These are phyloP conservation scores for Colletotrichum caudatum DNA, from an alignment of 2,329 filamentous ascomycete species.

Conservation along the genomic window DNA sequence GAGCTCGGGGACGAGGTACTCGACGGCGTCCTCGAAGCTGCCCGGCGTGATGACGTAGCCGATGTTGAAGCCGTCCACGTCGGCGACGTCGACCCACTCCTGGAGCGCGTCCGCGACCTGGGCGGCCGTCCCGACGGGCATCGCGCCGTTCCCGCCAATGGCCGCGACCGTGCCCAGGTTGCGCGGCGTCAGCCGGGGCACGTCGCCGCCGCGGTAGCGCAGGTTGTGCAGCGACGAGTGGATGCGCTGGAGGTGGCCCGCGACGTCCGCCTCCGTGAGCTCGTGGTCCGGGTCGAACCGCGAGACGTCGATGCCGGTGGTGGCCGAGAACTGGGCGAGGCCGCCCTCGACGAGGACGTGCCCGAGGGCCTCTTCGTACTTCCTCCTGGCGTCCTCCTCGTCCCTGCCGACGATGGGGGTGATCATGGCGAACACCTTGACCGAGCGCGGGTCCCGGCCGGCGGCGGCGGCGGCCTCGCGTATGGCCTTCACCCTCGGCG, in stretches of 20 bases:
- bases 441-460: no score
- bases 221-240: conserved; percentile 62
- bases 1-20: conserved; percentile 48
- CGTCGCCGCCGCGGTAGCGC: conserved; percentile 59
- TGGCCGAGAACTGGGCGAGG: conserved; percentile 58
- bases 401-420: no score
- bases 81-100: conserved; percentile 56
- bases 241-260: conserved; percentile 63
- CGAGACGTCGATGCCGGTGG: conserved; percentile 71
- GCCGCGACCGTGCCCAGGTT: conserved; percentile 55
- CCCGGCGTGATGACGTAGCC: conserved; percentile 58
- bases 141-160: conserved; percentile 54
- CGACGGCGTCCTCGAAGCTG: conserved; percentile 50
- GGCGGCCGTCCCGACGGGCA: conserved; percentile 53
- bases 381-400: no score
- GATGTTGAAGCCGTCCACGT: conserved; percentile 57
- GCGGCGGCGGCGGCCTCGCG: no score
- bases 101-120: conserved; percentile 60
- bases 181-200: conserved; percentile 57
- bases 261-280: conserved; percentile 64
- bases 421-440: no score
- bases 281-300: conserved; percentile 68
- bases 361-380: no score
- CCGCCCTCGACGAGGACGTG: no score
- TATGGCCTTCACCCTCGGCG: no score